A percentile compares a stretch with the other conserved stretches of the same genome.
phyloP scores from a whole-genome alignment of 2,329 filamentous ascomycete species.

The Fusarium verticillioides region DNA sequence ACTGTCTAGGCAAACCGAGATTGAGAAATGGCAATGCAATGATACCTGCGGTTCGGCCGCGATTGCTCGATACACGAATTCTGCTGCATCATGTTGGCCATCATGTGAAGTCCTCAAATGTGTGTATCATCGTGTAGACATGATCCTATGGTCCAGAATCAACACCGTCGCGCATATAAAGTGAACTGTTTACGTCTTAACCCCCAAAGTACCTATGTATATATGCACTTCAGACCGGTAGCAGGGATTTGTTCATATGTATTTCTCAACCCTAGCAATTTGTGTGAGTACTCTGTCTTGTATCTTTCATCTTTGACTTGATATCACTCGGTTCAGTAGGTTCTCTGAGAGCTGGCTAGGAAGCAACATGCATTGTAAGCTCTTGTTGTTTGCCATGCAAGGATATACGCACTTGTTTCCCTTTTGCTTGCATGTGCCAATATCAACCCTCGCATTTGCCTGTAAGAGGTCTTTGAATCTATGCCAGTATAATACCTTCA shows the following conservation, averaged over 20 bases:
- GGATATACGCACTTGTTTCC: background rate
- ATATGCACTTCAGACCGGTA: background rate
- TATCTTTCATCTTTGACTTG: background rate
- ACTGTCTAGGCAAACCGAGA: conserved; percentile 30
- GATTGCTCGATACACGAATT: conserved; percentile 33
- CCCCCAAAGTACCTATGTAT: background rate
- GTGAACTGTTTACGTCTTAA: background rate
- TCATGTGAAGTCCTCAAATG: background rate
- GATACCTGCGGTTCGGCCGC: conserved; percentile 38
- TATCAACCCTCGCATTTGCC: background rate
- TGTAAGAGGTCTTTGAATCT: background rate
- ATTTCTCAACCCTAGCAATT: background rate
- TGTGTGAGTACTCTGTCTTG: background rate
- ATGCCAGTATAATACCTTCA: background rate
- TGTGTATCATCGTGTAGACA: background rate
- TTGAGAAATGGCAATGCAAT: conserved; percentile 44
- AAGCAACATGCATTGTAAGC: background rate
- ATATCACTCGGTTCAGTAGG: background rate
- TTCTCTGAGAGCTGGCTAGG: background rate
- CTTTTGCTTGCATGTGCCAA: background rate
- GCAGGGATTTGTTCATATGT: background rate
- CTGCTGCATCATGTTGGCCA: background rate
- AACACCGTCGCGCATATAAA: background rate
- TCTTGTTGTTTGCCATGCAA: background rate
- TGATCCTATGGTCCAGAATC: background rate